Conservation (phyloP, 306 rosid genomes). For the Lagenaria siceraria region DNA sequence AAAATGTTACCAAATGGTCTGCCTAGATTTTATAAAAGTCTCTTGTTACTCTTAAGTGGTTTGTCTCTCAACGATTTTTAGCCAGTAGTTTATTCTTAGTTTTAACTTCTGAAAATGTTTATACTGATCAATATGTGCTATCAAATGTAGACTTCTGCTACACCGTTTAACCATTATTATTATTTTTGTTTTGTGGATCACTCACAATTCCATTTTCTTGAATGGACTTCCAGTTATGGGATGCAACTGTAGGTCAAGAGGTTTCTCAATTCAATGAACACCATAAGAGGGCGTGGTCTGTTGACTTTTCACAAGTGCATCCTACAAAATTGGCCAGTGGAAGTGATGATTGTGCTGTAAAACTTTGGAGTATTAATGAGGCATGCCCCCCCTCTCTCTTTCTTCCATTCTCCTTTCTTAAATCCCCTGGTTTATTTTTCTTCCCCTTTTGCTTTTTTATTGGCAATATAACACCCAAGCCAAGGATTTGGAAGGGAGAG, state of each 20-base stretch:
- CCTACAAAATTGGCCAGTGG: constrained; percentile 96
- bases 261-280: constrained; percentile 66
- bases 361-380: constrained; percentile 86
- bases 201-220: constrained; percentile 17
- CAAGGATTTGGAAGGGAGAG: background rate
- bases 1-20: background rate
- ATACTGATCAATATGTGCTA: background rate
- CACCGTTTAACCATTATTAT: background rate
- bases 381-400: constrained; percentile 30
- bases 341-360: constrained; percentile 82
- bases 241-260: constrained; percentile 76
- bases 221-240: constrained; percentile 71
- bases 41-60: background rate
- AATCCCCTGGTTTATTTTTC: background rate
- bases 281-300: constrained; percentile 86
- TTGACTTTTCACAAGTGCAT: constrained; percentile 68
- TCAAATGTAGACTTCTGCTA: background rate
- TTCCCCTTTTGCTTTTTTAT: background rate
- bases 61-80: background rate
- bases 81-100: background rate
- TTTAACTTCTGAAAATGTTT: background rate
- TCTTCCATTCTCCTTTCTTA: background rate
- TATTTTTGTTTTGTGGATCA: background rate
- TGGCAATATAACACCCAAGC: background rate
- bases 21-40: background rate